Evolutionary conservation across 495 filamentous ascomycete genomes (phyloP).

Genomic region (Pyronema omphalodes): DNA sequence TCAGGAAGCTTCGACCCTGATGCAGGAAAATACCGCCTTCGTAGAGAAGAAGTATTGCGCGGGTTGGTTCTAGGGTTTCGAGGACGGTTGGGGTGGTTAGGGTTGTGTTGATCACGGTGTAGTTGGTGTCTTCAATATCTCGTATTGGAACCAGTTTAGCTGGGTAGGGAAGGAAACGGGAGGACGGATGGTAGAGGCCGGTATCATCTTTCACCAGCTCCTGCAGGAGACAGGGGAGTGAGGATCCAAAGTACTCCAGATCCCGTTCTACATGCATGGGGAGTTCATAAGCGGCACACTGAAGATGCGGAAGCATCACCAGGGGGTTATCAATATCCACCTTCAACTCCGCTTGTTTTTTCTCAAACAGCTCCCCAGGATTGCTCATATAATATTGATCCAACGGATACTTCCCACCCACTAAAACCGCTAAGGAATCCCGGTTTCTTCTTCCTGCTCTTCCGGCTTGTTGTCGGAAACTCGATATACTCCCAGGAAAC

Average conservation of each 20-base stretch:
- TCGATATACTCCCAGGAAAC: constrained; percentile 89
- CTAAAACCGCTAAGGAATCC: constrained; percentile 75
- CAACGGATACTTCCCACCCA: constrained; percentile 82
- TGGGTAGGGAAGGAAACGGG: constrained; percentile 70
- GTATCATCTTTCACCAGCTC: constrained; percentile 36
- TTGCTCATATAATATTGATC: constrained; percentile 97
- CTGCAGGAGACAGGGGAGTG: constrained; percentile 47
- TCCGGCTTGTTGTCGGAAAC: constrained; percentile 85
- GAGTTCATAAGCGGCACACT: constrained; percentile 92
- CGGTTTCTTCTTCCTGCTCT: constrained; percentile 84
- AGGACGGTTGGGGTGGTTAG: constrained; percentile 66
- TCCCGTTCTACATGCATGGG: constrained; percentile 67
- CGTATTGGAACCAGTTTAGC: constrained; percentile 72
- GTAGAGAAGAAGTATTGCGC: constrained; percentile 90
- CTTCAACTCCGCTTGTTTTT: constrained; percentile 76
- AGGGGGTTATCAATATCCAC: constrained; percentile 80
- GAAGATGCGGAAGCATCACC: constrained; percentile 79
- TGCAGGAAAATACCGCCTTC: constrained; percentile 96
- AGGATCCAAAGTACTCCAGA: constrained; percentile 56
- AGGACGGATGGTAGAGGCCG: constrained; percentile 79
- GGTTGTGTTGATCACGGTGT: constrained; percentile 80
- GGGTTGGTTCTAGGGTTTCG: constrained; percentile 87
- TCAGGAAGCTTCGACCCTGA: constrained; percentile 78
- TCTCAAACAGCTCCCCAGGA: constrained; percentile 91
- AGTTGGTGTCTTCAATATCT: constrained; percentile 53